Percentiles rank a stretch among this genome's conserved stretches.
Evolutionary conservation across 2,329 filamentous ascomycete genomes (phyloP).

Genomic region (Hypoxylon sp.): DNA sequence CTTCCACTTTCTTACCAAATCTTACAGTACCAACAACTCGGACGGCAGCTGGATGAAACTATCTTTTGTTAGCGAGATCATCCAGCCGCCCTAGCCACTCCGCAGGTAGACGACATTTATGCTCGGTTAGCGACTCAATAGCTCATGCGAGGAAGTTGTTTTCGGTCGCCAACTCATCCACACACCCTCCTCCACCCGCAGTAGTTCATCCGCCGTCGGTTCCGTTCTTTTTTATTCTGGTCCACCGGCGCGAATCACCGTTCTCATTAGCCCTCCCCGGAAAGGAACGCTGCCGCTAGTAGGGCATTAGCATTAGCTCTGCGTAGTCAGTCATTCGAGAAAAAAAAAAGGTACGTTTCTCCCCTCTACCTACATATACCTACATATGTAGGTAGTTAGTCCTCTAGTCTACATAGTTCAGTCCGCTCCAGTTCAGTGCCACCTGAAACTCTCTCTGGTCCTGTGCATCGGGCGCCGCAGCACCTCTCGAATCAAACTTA

Average conservation of each 20-base stretch:
- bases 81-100: constrained; percentile 40
- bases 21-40: constrained; percentile 23
- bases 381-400: neutral
- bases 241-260: constrained; percentile 49
- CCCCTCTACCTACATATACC: constrained; percentile 23
- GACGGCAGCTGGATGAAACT: constrained; percentile 33
- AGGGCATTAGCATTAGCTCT: constrained; percentile 43
- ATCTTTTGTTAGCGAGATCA: constrained; percentile 40
- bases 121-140: constrained; percentile 49
- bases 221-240: constrained; percentile 46
- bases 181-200: constrained; percentile 45
- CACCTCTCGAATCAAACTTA: constrained; percentile 41
- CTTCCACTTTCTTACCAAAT: constrained; percentile 31
- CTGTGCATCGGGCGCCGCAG: constrained; percentile 31
- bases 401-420: neutral
- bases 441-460: constrained; percentile 37
- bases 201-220: constrained; percentile 51
- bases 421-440: constrained; percentile 9
- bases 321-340: constrained; percentile 31
- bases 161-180: constrained; percentile 48
- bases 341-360: constrained; percentile 42
- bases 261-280: constrained; percentile 45
- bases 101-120: constrained; percentile 33
- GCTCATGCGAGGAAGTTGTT: constrained; percentile 47
- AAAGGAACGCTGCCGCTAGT: constrained; percentile 47